Base-by-base conservation (phyloP, 1,284 basidiomycete species). In the Ceratobasidium sp. region DNA sequence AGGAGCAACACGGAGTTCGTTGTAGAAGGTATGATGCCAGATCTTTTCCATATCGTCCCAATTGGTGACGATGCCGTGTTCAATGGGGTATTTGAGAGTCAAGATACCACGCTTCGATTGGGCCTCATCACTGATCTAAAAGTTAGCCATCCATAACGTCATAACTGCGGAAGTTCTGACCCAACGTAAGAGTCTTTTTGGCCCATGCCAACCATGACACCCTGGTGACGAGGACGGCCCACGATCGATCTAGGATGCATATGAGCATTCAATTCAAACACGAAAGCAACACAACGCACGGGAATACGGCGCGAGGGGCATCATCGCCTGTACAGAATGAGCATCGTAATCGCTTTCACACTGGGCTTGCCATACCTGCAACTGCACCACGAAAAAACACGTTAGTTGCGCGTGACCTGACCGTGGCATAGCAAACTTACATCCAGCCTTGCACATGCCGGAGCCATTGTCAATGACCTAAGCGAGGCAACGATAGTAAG, bases 61-160 rank as follows among this genome's bases (percentile, higher is more conserved):
- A 85, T 88, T 88, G 82, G 86, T 88, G 75, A 88, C 87, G 81
- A 88, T 87, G 80, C 82, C 82, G 80, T 83, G 82, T 78, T 83
- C 83, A 73, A 83, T 82, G 60, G 83, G 82, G 81, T 84, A 86
- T 83, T 88, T 96, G 82, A 97, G 86, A 76, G 92, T 95, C 76
- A 97, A 85, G 83, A 96, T 94, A 89, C 94, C 94, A 85, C 94
- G 92, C 87, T 96, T 96, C 75, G 94, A 92, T 84, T 96, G 94
- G 67, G 94, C 94, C 84, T 96, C 94, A 79, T 96, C 94, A 81
- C 90, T 92, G n/a, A 45, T 70, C 45, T n/a, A 39, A n/a, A n/a
- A 26, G 43, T 45, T 26, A 43, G 21, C 64, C 48, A 32, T 32
- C 41, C 8, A 4, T 57, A 30, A 45, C 26, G 46, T 43, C 23